Evolutionary conservation across 2,329 filamentous ascomycete genomes (phyloP), one percentile per base, ranked within the genome.

Genomic region (Immersiporthe knoxdaviesiana): DNA sequence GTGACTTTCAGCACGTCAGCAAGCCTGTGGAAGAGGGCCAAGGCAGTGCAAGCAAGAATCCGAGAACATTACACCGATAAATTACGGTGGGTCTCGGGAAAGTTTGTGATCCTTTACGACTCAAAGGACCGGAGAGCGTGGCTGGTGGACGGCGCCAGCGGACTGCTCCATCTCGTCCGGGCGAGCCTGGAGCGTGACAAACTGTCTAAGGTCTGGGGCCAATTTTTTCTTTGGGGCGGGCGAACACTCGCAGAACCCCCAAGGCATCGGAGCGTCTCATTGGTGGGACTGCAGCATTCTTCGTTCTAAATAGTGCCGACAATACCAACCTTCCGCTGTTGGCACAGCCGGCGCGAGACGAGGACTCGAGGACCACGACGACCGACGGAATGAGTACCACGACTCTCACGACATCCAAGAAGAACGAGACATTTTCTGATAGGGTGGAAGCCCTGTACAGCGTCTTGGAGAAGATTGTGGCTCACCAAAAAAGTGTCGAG

Each of bases 81-180:
- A 50, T 70, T 81, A 0, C 68, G 73, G 56, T 78, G 74, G 74
- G 73, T 80, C 18, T 68, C 71, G 0, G 69, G 74, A 8, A 77
- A 76, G 27, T 77, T 72, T 39, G 74, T 76, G 1, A 71, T 74
- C 1, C 64, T 75, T 1, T 76, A 70, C 68, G 77, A 76, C 62
- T 73, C 65, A 24, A 71, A 41, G 27, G 74, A 74, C 11, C 74
- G 72, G 52, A 74, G 77, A 47, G 79, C 74, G 1, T 81, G 79
- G 79, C 66, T 81, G 1, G 72, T 79, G 0, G 77, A 81, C 66
- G 80, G 79, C 16, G 72, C 74, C 4, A 78, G 74, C 68, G 79
- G 77, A 5, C 66, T 82, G 30, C 74, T 82, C 6, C 79, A 82
- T 67, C 74, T 82, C 2, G 69, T 81, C 12, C 72, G 76, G 1